A percentile compares a stretch with the other conserved stretches of the same genome.
Evolutionary conservation across 768 basidiomycete genomes (phyloP).

Genomic region (Tephrocybe sp.): DNA sequence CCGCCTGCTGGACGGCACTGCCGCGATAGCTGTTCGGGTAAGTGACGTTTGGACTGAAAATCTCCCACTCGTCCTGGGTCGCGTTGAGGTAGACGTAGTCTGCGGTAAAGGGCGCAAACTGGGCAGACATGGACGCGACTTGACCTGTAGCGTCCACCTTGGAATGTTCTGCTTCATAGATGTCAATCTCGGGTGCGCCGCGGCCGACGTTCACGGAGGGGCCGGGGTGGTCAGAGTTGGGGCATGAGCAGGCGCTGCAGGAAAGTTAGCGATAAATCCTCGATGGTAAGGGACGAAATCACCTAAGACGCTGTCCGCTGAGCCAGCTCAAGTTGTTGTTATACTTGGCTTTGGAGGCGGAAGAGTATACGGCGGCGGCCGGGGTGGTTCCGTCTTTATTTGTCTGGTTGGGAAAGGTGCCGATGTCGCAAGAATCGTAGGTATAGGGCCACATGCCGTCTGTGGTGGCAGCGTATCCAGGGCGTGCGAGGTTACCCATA

Average conservation of each 20-base stretch:
- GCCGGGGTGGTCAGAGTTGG: slow-evolving; percentile 75
- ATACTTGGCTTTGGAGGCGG: slow-evolving; percentile 44
- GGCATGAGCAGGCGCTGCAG: slow-evolving; percentile 72
- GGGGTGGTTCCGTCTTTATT: slow-evolving; percentile 49
- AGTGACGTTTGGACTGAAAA: slow-evolving; percentile 30
- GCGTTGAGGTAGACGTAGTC: slow-evolving; percentile 37
- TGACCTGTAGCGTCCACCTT: slow-evolving; percentile 41
- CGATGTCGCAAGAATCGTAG: slow-evolving; percentile 70
- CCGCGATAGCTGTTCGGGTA: slow-evolving; percentile 43
- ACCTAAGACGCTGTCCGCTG: slow-evolving; percentile 71
- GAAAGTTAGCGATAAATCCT: too few relatives aligned
- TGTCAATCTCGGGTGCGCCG: slow-evolving; percentile 80
- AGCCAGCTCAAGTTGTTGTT: slow-evolving; percentile 70
- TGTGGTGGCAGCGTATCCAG: slow-evolving; percentile 76
- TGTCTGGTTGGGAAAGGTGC: slow-evolving; percentile 77
- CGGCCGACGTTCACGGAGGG: slow-evolving; percentile 54
- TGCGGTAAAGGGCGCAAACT: slow-evolving; percentile 58
- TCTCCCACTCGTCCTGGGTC: slow-evolving; percentile 28
- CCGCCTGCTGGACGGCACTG: slow-evolving; percentile 36
- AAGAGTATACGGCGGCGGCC: slow-evolving; percentile 53
- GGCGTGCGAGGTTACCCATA: slow-evolving; percentile 85
- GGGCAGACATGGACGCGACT: slow-evolving; percentile 71
- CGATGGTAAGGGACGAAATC: too few relatives aligned
- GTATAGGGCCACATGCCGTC: slow-evolving; percentile 88
- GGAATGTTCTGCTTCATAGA: slow-evolving; percentile 74